Percentiles rank a stretch among this genome's conserved stretches.
Evolutionary conservation across 768 basidiomycete species (phyloP).

Genomic region (Chalciporus piperatus): DNA sequence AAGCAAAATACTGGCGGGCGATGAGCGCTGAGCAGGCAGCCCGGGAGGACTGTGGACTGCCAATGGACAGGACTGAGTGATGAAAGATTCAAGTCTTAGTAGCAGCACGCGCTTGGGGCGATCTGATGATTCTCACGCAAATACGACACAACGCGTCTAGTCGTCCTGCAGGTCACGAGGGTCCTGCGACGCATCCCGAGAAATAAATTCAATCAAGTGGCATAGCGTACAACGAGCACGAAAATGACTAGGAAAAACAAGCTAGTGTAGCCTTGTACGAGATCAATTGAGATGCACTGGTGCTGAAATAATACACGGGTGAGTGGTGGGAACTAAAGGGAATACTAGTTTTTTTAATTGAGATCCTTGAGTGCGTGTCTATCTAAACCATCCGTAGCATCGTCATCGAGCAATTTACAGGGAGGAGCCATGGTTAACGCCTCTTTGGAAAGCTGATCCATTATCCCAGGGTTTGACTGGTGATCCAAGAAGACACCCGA

Average conservation of each 20-base stretch:
- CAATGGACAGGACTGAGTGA: not conserved
- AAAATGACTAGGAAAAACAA: not conserved
- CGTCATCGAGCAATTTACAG: constrained; percentile 10
- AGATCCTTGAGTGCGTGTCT: constrained; percentile 24
- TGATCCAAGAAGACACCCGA: constrained; percentile 3
- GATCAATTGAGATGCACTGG: not conserved
- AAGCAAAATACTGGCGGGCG: not conserved
- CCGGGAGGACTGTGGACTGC: not conserved
- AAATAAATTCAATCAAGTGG: no score
- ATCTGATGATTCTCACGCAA: not conserved
- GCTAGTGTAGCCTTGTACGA: not conserved
- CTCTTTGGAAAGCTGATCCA: not conserved
- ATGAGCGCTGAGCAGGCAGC: not conserved
- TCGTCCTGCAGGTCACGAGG: no score
- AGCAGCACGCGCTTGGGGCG: not conserved
- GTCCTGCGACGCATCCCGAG: not conserved
- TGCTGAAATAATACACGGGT: constrained; percentile 1
- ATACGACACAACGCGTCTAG: not conserved
- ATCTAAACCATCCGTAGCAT: constrained; percentile 14
- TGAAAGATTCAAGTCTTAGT: not conserved
- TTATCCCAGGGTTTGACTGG: constrained; percentile 2
- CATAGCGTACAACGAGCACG: not conserved
- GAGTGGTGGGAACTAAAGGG: constrained; percentile 6
- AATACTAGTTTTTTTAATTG: no score
- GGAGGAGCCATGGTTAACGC: constrained; percentile 1